Percentiles rank a stretch among this genome's conserved stretches.
Conservation (phyloP, 2,329 filamentous ascomycete species). For the Fusarium buharicum region DNA sequence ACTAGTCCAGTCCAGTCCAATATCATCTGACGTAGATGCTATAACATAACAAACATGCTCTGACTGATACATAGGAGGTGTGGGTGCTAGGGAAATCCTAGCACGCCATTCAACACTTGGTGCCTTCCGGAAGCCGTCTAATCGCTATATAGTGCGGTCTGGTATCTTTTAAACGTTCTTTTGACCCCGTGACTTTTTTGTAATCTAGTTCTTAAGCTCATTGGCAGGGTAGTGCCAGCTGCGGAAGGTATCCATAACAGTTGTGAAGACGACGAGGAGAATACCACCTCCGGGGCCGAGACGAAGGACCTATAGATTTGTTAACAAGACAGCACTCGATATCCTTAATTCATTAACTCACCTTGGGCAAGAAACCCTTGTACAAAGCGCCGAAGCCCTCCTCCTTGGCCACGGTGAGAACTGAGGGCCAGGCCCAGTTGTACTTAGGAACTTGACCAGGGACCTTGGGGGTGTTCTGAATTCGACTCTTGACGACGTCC, state of each 20-base stretch:
- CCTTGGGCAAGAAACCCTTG: constrained; percentile 98
- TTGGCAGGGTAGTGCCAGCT: constrained; percentile 54
- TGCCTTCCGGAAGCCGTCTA: constrained; percentile 23
- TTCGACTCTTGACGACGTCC: constrained; percentile 98
- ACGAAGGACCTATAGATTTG: constrained; percentile 52
- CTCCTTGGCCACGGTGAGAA: constrained; percentile 88
- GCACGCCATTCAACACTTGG: constrained; percentile 8
- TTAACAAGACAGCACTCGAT: constrained; percentile 1
- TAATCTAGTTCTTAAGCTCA: constrained; percentile 14
- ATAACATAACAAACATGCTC: constrained; percentile 8
- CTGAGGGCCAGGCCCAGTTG: constrained; percentile 95
- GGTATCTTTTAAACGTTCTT: constrained; percentile 34
- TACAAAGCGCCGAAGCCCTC: constrained; percentile 93
- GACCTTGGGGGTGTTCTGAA: constrained; percentile 91
- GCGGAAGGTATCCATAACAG: constrained; percentile 92
- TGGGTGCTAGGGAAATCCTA: constrained; percentile 24
- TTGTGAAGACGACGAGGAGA: constrained; percentile 86
- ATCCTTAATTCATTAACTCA: constrained; percentile 64
- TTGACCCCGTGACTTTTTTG: constrained; percentile 7
- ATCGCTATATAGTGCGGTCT: constrained; percentile 20
- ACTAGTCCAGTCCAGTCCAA: constrained; percentile 7
- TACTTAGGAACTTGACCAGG: constrained; percentile 89
- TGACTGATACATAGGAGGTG: constrained; percentile 4
- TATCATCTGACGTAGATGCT: constrained; percentile 18
- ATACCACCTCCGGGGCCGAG: constrained; percentile 71